Evolutionary conservation across 2,329 filamentous ascomycete genomes (phyloP), one percentile per base, ranked within the genome.

Genomic region (Paecilomyces sp.): DNA sequence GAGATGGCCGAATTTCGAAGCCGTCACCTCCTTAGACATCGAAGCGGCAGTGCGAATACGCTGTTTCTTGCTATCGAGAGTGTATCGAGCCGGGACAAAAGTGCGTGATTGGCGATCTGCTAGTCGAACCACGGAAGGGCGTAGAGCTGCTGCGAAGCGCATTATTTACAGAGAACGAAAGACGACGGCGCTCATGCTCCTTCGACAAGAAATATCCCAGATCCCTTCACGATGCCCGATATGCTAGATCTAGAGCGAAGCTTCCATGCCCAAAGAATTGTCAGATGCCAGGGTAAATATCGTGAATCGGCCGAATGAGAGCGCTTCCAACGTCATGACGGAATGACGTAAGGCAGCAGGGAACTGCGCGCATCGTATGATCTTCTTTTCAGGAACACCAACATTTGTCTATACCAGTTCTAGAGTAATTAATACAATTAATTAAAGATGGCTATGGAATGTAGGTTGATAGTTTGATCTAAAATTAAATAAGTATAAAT

Each of bases 1-100:
- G n/a, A 74, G 62, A 50, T 72, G 63, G 13, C 62, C 65, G 50
- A 69, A 72, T 52, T 70, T 72, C 18, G 69, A 65, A 18, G 51
- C 36, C 5, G 2, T 22, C n/a, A n/a, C n/a, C 2, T 47, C 41
- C n/a, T 53, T 25, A 22, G 51, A 53, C 51, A 53, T 53, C 25
- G 24, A 15, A 3, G 18, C 24, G 7, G 25, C 13, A 53, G 18
- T 53, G 6, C 24, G 22, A 22, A 53, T 11, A 53, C 13, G 51
- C 11, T 30, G 51, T 6, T 53, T 30, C 15, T 25, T 41, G 13
- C 36, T 22, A 22, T 22, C 18, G 15, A 47, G 18, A 18, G 5
- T 22, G 41, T 7, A 9, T 18, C 41, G 41, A 18, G 15, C 5
- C 9, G 41, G 41, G 41, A 47, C n/a, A 3, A 22, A 47, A 8